These are phyloP conservation scores for Aspergillus glaucus DNA, from an alignment of 2,329 filamentous ascomycete genomes.

Conservation along the genomic window DNA sequence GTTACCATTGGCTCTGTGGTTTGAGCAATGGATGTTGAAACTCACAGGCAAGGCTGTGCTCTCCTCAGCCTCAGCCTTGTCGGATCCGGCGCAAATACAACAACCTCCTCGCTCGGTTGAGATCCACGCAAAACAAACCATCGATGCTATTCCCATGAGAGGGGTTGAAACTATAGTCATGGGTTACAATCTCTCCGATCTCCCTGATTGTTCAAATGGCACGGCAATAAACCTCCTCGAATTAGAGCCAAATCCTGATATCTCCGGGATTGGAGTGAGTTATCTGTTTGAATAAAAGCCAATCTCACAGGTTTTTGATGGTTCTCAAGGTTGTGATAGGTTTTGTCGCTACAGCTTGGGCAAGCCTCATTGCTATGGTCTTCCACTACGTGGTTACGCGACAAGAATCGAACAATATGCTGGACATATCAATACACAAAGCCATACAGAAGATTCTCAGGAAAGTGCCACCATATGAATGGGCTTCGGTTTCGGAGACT, in stretches of 20 bases:
- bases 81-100: too few species aligned
- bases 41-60: too few species aligned
- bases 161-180: too few species aligned
- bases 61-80: too few species aligned
- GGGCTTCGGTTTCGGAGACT: neutral
- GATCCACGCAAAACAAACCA: too few species aligned
- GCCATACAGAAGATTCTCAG: neutral
- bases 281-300: neutral
- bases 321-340: neutral
- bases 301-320: neutral
- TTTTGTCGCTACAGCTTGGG: neutral
- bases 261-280: neutral
- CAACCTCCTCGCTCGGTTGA: too few species aligned
- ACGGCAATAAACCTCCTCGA: neutral
- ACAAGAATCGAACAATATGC: neutral
- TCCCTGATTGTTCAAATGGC: neutral
- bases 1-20: too few species aligned
- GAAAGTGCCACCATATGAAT: neutral
- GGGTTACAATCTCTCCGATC: too few species aligned
- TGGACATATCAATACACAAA: neutral
- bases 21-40: too few species aligned
- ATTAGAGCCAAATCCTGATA: neutral
- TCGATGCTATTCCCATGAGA: too few species aligned
- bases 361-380: neutral
- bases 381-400: neutral